Evolutionary conservation across 306 rosid species (phyloP), one percentile per base, ranked within the genome.

Genomic region (Luffa acutangula): DNA sequence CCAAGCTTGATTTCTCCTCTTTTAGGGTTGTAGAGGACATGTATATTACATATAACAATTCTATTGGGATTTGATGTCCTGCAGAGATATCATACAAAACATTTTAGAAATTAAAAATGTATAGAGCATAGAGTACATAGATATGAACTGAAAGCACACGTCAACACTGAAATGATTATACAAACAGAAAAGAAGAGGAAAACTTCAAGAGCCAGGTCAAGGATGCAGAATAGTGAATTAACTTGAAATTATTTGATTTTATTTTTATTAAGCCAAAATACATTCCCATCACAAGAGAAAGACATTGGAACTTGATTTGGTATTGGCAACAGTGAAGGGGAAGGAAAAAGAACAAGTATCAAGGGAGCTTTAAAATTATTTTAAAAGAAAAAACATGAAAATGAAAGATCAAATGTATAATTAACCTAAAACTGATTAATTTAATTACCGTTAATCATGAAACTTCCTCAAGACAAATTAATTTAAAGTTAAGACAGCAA

Each of bases 1-100:
- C 97, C 99, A 88, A 95, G 97, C 87, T 95, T 95, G 78, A 95
- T 90, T 56, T 95, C 99, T 82, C 99, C 99, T 79, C 97, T 87
- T 6, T 77, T 91, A 62, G 97, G 97, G 83, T 95, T 95, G 91
- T 81, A 95, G 81, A 95, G 97, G 71, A 95, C 96, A 75, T 95
- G 99, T 79, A 88, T 88, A 85, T 95, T 92, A 79, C 99, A 92
- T 82, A 92, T 53, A 14, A 95, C 93, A 60, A 95, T 91, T 84
- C 87, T 91, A 73, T 88, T 82, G 13, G 88, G 83, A 78, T 69
- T 89, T 82, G 84, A 45, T 81, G 81, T 79, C 86, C 99, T 93
- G 93, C 83, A 85, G 74, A 74, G 20, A 79, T 64, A 65, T 81
- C 71, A 86, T 57, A 69, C 69, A 81, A 78, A 82, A 66, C 75